Percentiles rank a stretch among this genome's conserved stretches.
Conservation (phyloP, 2,329 filamentous ascomycete genomes). For the Lojkania enalia region DNA sequence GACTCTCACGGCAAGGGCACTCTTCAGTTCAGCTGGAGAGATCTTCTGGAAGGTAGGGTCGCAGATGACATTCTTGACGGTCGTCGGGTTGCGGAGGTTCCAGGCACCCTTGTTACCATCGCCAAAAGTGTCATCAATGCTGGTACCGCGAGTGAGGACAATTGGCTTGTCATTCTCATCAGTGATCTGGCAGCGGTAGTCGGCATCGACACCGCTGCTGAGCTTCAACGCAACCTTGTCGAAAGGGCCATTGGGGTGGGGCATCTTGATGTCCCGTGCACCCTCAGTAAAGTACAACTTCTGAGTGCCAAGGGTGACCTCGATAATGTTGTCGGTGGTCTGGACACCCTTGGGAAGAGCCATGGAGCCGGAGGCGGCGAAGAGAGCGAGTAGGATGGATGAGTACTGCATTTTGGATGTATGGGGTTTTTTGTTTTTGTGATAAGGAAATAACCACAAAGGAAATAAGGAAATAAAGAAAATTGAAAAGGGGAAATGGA, state of each 20-base stretch:
- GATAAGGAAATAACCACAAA: neutral
- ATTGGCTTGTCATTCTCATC: constrained; percentile 15
- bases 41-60: constrained; percentile 10
- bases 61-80: constrained; percentile 10
- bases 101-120: constrained; percentile 14
- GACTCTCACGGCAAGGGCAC: constrained; percentile 3
- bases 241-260: constrained; percentile 7
- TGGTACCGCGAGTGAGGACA: constrained; percentile 14
- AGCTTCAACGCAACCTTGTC: constrained; percentile 16
- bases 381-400: constrained; percentile 11
- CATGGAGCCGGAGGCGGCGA: constrained; percentile 14
- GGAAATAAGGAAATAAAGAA: constrained; percentile 5
- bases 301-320: constrained; percentile 11
- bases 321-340: neutral
- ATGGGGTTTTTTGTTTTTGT: neutral
- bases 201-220: constrained; percentile 13
- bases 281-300: constrained; percentile 8
- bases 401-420: constrained; percentile 19
- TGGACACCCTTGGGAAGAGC: constrained; percentile 11
- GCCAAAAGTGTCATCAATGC: constrained; percentile 20
- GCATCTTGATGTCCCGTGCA: constrained; percentile 8
- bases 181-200: constrained; percentile 19
- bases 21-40: neutral
- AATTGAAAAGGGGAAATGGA: neutral
- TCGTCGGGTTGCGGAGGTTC: constrained; percentile 6